Evolutionary conservation across 2,329 filamentous ascomycete genomes (phyloP).

Genomic region (Botryotinia narcissicola): DNA sequence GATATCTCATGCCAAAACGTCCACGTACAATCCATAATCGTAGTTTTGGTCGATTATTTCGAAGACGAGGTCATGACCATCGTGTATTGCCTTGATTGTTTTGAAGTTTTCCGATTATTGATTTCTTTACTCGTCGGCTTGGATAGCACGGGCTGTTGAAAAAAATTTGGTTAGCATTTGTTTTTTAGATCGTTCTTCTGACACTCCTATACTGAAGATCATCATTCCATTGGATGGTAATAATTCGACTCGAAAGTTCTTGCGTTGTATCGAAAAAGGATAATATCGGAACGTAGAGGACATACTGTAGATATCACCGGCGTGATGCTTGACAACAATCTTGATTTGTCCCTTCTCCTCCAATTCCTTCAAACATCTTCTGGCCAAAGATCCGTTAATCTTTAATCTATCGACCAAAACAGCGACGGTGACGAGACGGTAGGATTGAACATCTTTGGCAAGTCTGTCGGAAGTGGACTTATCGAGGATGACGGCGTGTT

Average conservation of each 20-base stretch:
- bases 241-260: background rate
- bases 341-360: constrained; percentile 99
- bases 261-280: background rate
- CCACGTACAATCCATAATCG: constrained; percentile 18
- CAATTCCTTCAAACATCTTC: constrained; percentile 83
- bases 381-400: constrained; percentile 98
- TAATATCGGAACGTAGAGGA: constrained; percentile 14
- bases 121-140: constrained; percentile 46
- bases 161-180: constrained; percentile 9
- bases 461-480: constrained; percentile 97
- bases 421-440: constrained; percentile 98
- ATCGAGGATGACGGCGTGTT: constrained; percentile 98
- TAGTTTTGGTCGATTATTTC: constrained; percentile 14
- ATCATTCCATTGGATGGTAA: no score
- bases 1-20: constrained; percentile 20
- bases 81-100: constrained; percentile 13
- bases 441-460: constrained; percentile 99
- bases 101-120: constrained; percentile 18
- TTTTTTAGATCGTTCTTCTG: background rate
- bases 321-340: constrained; percentile 94
- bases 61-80: constrained; percentile 19
- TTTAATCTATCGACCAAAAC: constrained; percentile 99
- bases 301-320: constrained; percentile 97
- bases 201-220: background rate
- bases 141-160: constrained; percentile 57